Conservation (phyloP, 2,329 filamentous ascomycete species). For the Penicillium oxalicum region DNA sequence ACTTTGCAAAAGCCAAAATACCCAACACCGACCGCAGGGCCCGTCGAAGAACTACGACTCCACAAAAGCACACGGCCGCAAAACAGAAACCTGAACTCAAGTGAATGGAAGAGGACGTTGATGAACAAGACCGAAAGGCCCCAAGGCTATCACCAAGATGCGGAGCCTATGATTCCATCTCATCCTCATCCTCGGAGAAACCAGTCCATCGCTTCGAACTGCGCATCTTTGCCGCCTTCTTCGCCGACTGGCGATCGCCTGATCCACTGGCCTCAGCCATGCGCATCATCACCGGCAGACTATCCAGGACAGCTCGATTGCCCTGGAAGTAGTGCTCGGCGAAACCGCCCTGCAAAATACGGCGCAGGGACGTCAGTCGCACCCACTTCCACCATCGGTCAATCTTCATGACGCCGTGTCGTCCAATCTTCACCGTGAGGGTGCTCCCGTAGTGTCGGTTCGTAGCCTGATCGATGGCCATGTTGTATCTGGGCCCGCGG, state of each 20-base stretch:
- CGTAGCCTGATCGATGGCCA: slow-evolving; percentile 56
- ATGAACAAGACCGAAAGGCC: not conserved
- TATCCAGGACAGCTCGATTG: slow-evolving; percentile 57
- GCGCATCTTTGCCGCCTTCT: slow-evolving; percentile 25
- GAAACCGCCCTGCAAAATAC: slow-evolving; percentile 58
- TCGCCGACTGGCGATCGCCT: slow-evolving; percentile 22
- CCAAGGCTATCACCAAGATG: not conserved
- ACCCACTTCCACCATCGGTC: slow-evolving; percentile 71
- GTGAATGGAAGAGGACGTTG: not conserved
- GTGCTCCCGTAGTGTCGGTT: slow-evolving; percentile 57
- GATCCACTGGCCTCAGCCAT: slow-evolving; percentile 15
- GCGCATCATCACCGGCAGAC: slow-evolving; percentile 46
- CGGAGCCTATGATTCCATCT: not conserved
- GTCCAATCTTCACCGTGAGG: slow-evolving; percentile 54
- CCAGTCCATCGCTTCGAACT: slow-evolving; percentile 26
- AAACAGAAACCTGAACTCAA: too few relatives aligned
- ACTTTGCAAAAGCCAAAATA: too few relatives aligned
- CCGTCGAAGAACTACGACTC: too few relatives aligned
- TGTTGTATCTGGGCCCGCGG: slow-evolving; percentile 61
- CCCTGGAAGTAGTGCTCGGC: slow-evolving; percentile 55
- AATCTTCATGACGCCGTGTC: slow-evolving; percentile 56
- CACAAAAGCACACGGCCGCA: too few relatives aligned
- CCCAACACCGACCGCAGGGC: too few relatives aligned
- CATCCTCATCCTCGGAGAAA: slow-evolving; percentile 27
- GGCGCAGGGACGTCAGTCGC: slow-evolving; percentile 55